Evolutionary conservation across 129 eudicot species (phyloP).

Genomic region (Ambrosia trifida): DNA sequence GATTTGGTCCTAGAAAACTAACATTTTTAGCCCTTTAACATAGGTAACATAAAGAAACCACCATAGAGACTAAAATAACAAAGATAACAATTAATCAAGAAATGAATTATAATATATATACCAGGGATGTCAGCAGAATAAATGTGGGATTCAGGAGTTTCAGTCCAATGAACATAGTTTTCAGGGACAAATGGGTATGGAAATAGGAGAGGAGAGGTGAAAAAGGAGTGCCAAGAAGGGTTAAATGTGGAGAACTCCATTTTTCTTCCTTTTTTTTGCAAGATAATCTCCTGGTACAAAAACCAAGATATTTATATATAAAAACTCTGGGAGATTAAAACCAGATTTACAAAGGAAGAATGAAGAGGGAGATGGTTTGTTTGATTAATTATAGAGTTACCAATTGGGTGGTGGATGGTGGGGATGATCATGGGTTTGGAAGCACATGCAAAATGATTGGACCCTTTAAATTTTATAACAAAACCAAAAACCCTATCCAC

Average conservation of each 20-base stretch:
- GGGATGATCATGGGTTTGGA: slow-evolving; percentile 24
- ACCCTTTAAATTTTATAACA: slow-evolving; percentile 1
- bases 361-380: slow-evolving; percentile 21
- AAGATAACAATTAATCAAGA: neutral
- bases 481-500: slow-evolving; percentile 40
- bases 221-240: slow-evolving; percentile 57
- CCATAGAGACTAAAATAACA: neutral
- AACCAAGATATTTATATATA: slow-evolving; percentile 15
- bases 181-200: slow-evolving; percentile 66
- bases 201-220: slow-evolving; percentile 59
- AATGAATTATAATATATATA: slow-evolving; percentile 19
- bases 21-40: neutral
- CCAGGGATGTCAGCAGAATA: slow-evolving; percentile 97
- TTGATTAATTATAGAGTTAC: slow-evolving; percentile 37
- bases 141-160: slow-evolving; percentile 82
- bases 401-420: slow-evolving; percentile 30
- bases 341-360: slow-evolving; percentile 32
- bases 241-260: slow-evolving; percentile 67
- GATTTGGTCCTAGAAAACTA: no score
- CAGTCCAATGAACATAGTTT: slow-evolving; percentile 82
- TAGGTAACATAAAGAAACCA: neutral
- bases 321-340: slow-evolving; percentile 15
- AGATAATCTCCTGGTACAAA: slow-evolving; percentile 28
- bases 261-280: slow-evolving; percentile 33
- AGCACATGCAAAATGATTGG: slow-evolving; percentile 35